These are phyloP conservation scores for Helotiales sp. DNA, from an alignment of 2,329 filamentous ascomycete genomes.

Conservation along the genomic window DNA sequence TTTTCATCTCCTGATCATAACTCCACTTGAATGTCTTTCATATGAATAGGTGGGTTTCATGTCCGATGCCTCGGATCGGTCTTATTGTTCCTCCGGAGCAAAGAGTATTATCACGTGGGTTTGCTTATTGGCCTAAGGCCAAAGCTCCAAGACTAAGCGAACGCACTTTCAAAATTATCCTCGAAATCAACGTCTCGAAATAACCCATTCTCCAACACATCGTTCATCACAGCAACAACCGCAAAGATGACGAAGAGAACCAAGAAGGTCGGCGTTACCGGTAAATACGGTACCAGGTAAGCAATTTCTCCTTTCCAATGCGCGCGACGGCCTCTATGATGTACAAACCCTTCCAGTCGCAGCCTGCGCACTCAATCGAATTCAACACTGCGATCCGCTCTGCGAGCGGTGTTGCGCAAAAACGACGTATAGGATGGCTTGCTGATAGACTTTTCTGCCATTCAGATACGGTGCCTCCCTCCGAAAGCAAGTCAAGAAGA, in stretches of 20 bases:
- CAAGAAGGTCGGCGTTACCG: slow-evolving; percentile 98
- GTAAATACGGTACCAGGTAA: slow-evolving; percentile 97
- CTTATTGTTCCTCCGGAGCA: no score
- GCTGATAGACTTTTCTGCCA: slow-evolving; percentile 24
- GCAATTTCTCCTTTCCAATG: slow-evolving; percentile 37
- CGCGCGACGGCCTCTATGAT: slow-evolving; percentile 16
- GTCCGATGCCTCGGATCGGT: slow-evolving; percentile 4
- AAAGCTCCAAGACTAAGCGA: background rate
- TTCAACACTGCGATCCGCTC: slow-evolving; percentile 1
- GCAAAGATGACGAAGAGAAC: slow-evolving; percentile 92
- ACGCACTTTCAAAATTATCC: slow-evolving; percentile 17
- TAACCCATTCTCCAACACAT: slow-evolving; percentile 22
- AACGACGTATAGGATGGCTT: slow-evolving; percentile 1
- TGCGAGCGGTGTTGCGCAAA: background rate
- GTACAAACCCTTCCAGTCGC: background rate
- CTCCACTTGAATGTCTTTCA: background rate
- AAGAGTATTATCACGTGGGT: background rate
- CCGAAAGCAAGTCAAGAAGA: slow-evolving; percentile 99
- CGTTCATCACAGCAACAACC: slow-evolving; percentile 37
- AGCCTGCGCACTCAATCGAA: background rate
- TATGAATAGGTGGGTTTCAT: background rate
- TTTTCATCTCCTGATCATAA: background rate
- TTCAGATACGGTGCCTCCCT: slow-evolving; percentile 95
- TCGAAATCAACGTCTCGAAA: slow-evolving; percentile 22
- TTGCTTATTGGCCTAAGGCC: background rate